phyloP scores from a whole-genome alignment of 1,139 yeast genomes.

The Sugiyamaella sp. region DNA sequence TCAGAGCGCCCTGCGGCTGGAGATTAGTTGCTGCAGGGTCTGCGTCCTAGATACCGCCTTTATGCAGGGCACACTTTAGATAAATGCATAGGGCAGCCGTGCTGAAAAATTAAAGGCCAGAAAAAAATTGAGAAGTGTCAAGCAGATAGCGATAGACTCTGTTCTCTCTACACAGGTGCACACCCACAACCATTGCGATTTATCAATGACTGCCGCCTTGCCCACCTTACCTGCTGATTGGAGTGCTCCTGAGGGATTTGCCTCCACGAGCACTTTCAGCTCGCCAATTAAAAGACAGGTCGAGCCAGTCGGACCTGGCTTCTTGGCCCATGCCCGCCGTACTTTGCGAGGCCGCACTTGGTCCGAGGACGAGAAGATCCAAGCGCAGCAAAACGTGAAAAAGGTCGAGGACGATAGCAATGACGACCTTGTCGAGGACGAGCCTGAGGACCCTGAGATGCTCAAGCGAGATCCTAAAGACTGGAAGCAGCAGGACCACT shows the following conservation, averaged over 20 bases:
- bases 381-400: constrained; percentile 87
- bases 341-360: constrained; percentile 96
- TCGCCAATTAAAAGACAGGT: constrained; percentile 81
- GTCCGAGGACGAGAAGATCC: constrained; percentile 94
- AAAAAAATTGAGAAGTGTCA: too few species aligned
- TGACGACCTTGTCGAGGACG: constrained; percentile 78
- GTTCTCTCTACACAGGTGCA: too few species aligned
- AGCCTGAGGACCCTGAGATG: constrained; percentile 70
- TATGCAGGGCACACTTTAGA: too few species aligned
- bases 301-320: constrained; percentile 96
- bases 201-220: constrained; percentile 31
- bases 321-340: constrained; percentile 96
- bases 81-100: too few species aligned
- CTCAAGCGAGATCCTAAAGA: constrained; percentile 93
- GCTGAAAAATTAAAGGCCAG: too few species aligned
- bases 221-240: constrained; percentile 38
- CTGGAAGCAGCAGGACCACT: constrained; percentile 96
- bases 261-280: constrained; percentile 47
- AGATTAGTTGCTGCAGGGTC: too few species aligned
- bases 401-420: constrained; percentile 68
- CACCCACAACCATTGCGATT: too few species aligned
- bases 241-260: constrained; percentile 40
- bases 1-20: too few species aligned
- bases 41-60: too few species aligned
- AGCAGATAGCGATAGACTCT: too few species aligned